These are phyloP conservation scores for Fusarium clavum DNA, from an alignment of 2,329 filamentous ascomycete species.

Conservation along the genomic window DNA sequence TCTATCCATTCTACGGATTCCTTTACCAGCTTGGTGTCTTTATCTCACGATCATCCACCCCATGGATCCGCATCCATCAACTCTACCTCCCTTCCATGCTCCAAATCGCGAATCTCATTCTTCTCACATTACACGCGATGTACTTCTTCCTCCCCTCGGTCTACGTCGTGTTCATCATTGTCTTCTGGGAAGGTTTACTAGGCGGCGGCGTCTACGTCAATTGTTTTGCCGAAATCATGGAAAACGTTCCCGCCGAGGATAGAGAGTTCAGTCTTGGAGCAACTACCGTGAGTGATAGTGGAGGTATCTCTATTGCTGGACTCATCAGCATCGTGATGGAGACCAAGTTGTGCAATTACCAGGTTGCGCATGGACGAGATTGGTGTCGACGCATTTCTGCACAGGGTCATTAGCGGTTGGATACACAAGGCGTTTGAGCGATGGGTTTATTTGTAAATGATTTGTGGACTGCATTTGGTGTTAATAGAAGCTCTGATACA, in stretches of 20 bases:
- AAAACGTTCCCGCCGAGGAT: slow-evolving; percentile 79
- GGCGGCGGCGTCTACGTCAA: slow-evolving; percentile 95
- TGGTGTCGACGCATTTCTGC: slow-evolving; percentile 72
- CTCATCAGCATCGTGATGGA: slow-evolving; percentile 87
- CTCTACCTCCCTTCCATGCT: slow-evolving; percentile 86
- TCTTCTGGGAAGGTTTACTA: slow-evolving; percentile 95
- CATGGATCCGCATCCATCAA: slow-evolving; percentile 83
- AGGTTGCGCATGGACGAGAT: slow-evolving; percentile 81
- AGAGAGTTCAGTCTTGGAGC: slow-evolving; percentile 92
- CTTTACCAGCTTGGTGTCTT: slow-evolving; percentile 97
- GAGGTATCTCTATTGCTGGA: slow-evolving; percentile 88
- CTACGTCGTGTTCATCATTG: slow-evolving; percentile 83
- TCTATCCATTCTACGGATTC: slow-evolving; percentile 95
- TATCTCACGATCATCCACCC: slow-evolving; percentile 89
- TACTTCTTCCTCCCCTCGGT: slow-evolving; percentile 86
- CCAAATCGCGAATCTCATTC: slow-evolving; percentile 79
- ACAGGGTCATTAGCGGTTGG: slow-evolving; percentile 32
- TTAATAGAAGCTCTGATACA: slow-evolving; percentile 16
- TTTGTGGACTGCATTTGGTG: neutral
- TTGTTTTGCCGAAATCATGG: slow-evolving; percentile 93
- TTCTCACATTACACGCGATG: slow-evolving; percentile 82
- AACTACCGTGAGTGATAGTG: slow-evolving; percentile 92
- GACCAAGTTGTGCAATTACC: slow-evolving; percentile 83
- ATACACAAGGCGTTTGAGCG: slow-evolving; percentile 9
- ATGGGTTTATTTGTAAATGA: slow-evolving; percentile 2